Evolutionary conservation across 805 yeast genomes (phyloP).

Genomic region (Candida ascalaphidarum): DNA sequence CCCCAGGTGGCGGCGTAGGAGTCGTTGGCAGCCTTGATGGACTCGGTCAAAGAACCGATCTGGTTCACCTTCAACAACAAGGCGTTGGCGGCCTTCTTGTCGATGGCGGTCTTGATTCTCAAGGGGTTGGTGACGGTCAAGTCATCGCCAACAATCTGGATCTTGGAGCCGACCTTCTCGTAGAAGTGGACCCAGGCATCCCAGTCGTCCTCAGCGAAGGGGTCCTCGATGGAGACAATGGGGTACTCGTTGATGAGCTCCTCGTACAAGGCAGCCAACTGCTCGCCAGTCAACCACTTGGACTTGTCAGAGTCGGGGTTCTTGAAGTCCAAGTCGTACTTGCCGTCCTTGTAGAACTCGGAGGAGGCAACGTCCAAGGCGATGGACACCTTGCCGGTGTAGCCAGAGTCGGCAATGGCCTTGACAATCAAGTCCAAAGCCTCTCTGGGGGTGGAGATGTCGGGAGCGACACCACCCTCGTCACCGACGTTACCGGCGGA

Average conservation of each 20-base stretch:
- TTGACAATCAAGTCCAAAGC: conserved; percentile 12
- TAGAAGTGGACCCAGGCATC: conserved; percentile 11
- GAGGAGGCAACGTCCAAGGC: conserved; percentile 15
- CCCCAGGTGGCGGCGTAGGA: conserved; percentile 11
- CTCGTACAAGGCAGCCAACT: conserved; percentile 9
- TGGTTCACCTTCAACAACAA: conserved; percentile 15
- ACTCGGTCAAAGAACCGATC: conserved; percentile 13
- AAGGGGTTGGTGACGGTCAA: conserved; percentile 15
- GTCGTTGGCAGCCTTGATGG: conserved; percentile 10
- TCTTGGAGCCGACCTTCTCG: conserved; percentile 6
- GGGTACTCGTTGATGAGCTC: conserved; percentile 11
- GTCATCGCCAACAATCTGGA: conserved; percentile 14
- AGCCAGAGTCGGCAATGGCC: conserved; percentile 11
- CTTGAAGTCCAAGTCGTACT: conserved; percentile 14
- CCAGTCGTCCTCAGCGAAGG: conserved; percentile 17
- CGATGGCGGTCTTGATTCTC: conserved; percentile 11
- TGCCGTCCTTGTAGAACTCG: conserved; percentile 13
- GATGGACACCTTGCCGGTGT: conserved; percentile 10
- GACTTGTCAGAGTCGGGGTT: conserved; percentile 9
- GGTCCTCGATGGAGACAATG: conserved; percentile 14
- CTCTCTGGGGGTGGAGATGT: conserved; percentile 10
- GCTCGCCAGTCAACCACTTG: conserved; percentile 11
- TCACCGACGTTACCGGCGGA: conserved; percentile 17
- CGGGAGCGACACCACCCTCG: conserved; percentile 17
- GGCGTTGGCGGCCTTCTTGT: conserved; percentile 11